Evolutionary conservation across 192 early-diverging fungal species (phyloP), one percentile per base, ranked within the genome.

Genomic region (Gamsiella multidivaricata): DNA sequence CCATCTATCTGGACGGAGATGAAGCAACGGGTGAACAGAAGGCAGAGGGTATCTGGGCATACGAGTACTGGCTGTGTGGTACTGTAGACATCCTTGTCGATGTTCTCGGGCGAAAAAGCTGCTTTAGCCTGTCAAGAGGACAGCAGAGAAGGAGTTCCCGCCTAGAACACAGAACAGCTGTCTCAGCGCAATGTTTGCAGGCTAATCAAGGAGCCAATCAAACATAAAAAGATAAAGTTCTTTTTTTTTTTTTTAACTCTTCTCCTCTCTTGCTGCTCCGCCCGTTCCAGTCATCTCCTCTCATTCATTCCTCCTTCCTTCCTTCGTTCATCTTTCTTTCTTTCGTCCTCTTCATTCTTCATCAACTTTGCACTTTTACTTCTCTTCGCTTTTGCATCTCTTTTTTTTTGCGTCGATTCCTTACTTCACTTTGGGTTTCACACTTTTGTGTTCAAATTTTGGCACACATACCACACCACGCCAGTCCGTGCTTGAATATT

Each of bases 151-250:
- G n/a, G n/a, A n/a, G n/a, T 46, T 46, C 45, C 45, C 45, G 45
- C 45, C 45, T 18, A 18, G 10, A 9, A n/a, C 17, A 5, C 45
- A 46, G 6, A 4, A 9, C 9, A 7, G 39, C 39, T 41, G 39
- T 41, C 39, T 41, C 14, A 14, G 14, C 39, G 7, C 14, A 7
- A 10, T 14, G 39, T 14, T 41, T 14, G 39, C 47, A 10, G 14
- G 23, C 51, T 7, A 49, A 12, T n/a, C 15, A 23, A 49, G 29
- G 7, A 23, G 29, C 59, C 45, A 45, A 61, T 61, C 59, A 61
- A 61, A 61, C 32, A 34, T 31, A 61, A 61, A 61, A 46, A 61
- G 43, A 49, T 22, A 20, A 47, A 61, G 29, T 22, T 29, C 49
- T 61, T 49, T 25, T 22, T 20, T 9, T 20, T 22, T 29, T 61